phyloP scores from a whole-genome alignment of 345 rosid species.

The Litchi chinensis region DNA sequence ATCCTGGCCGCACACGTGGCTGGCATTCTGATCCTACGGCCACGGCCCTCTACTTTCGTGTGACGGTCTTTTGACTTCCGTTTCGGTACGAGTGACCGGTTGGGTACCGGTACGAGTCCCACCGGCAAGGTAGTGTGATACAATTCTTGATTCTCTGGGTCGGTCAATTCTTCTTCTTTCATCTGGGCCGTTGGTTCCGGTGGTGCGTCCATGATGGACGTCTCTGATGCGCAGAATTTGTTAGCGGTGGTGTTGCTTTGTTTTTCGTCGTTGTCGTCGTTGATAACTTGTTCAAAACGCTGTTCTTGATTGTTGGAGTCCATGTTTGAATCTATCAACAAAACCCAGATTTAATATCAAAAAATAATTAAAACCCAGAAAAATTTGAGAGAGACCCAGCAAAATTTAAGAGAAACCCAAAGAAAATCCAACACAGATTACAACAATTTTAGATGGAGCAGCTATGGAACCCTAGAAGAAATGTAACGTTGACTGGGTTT shows the following conservation, averaged over 20 bases:
- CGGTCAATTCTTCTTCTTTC: constrained; percentile 44
- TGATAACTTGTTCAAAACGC: constrained; percentile 8
- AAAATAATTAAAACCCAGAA: not conserved
- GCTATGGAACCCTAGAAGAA: constrained; percentile 13
- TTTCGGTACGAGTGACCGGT: constrained; percentile 34
- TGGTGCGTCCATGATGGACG: constrained; percentile 36
- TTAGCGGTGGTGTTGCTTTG: constrained; percentile 20
- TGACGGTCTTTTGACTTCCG: constrained; percentile 70
- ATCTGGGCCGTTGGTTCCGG: constrained; percentile 22
- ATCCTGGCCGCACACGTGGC: constrained; percentile 79
- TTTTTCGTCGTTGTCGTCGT: constrained; percentile 12
- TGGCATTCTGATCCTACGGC: constrained; percentile 76
- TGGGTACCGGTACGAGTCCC: constrained; percentile 23
- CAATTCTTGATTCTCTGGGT: constrained; percentile 25
- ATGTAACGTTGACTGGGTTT: constrained; percentile 21
- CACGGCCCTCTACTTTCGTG: constrained; percentile 89
- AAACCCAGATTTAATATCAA: not conserved
- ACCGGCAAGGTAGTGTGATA: constrained; percentile 26
- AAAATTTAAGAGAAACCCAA: too few species aligned
- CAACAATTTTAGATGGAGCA: not conserved
- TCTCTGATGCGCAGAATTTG: constrained; percentile 26
- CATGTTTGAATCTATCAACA: constrained; percentile 27
- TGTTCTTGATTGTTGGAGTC: constrained; percentile 29
- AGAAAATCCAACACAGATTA: too few species aligned
- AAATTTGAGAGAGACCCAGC: not conserved